These are phyloP conservation scores for Fusarium vanettenii DNA, from an alignment of 2,329 filamentous ascomycete species.

Conservation along the genomic window DNA sequence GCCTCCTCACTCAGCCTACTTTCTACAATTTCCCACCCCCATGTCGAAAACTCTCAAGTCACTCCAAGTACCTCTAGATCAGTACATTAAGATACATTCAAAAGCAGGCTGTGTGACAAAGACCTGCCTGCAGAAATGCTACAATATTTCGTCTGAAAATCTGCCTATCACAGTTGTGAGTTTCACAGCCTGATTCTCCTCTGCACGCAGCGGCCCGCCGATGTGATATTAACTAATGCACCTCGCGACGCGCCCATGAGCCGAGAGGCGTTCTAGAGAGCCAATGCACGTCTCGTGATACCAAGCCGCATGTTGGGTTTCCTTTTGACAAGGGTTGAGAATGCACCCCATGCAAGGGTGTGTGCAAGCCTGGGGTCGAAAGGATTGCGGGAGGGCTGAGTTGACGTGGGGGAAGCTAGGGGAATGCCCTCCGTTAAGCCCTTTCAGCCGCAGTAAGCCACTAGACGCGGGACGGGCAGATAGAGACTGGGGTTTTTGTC, in stretches of 20 bases:
- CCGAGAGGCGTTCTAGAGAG: neutral
- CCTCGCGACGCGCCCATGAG: neutral
- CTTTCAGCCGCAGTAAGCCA: neutral
- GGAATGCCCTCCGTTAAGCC: neutral
- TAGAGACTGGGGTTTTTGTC: neutral
- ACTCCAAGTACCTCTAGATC: neutral
- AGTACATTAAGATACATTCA: slow-evolving; percentile 3
- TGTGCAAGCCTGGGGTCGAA: neutral
- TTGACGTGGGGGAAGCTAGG: neutral
- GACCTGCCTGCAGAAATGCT: neutral
- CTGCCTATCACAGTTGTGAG: neutral
- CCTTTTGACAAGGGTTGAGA: neutral
- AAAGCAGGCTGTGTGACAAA: neutral
- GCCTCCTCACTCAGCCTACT: neutral
- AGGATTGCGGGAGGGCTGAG: neutral
- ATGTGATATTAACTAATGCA: neutral
- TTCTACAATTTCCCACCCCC: neutral
- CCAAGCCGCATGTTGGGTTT: neutral
- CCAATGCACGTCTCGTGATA: neutral
- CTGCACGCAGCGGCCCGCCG: neutral
- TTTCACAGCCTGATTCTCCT: neutral
- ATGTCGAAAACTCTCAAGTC: neutral
- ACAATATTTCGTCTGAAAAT: neutral
- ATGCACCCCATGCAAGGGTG: neutral
- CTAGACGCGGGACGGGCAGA: neutral